These are phyloP conservation scores for Clarireedia homoeocarpa DNA, from an alignment of 2,329 filamentous ascomycete genomes.

Conservation along the genomic window DNA sequence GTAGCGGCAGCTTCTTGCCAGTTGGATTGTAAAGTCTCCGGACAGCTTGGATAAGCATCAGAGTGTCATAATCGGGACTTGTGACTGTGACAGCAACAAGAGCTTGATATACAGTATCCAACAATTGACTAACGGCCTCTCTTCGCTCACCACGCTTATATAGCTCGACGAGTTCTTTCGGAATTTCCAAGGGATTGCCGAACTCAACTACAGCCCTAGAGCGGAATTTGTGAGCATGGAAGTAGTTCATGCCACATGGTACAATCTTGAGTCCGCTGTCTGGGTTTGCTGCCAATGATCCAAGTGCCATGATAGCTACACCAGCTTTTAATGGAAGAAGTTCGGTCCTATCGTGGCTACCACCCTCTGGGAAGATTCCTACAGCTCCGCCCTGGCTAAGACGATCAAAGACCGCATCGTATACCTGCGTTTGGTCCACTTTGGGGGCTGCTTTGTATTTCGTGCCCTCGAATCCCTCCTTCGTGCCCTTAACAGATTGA, in stretches of 20 bases:
- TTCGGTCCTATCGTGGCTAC: constrained; percentile 90
- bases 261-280: constrained; percentile 89
- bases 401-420: constrained; percentile 82
- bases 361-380: constrained; percentile 93
- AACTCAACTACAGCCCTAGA: constrained; percentile 95
- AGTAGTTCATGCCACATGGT: constrained; percentile 98
- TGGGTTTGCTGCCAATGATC: constrained; percentile 67
- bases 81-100: constrained; percentile 86
- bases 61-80: constrained; percentile 89
- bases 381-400: constrained; percentile 79
- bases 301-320: constrained; percentile 95
- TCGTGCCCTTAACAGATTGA: constrained; percentile 11
- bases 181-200: constrained; percentile 79
- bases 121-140: constrained; percentile 75
- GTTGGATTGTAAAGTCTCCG: constrained; percentile 89
- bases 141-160: constrained; percentile 78
- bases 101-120: constrained; percentile 54
- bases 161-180: constrained; percentile 71
- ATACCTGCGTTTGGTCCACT: constrained; percentile 88
- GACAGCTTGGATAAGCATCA: constrained; percentile 85
- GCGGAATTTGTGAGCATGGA: constrained; percentile 96
- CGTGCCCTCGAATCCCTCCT: constrained; percentile 59
- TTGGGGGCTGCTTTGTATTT: constrained; percentile 86
- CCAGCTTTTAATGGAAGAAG: constrained; percentile 85
- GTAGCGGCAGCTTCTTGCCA: constrained; percentile 14